Evolutionary conservation across 495 filamentous ascomycete genomes (phyloP), one percentile per base, ranked within the genome.

Genomic region (Ascobolus immersus): DNA sequence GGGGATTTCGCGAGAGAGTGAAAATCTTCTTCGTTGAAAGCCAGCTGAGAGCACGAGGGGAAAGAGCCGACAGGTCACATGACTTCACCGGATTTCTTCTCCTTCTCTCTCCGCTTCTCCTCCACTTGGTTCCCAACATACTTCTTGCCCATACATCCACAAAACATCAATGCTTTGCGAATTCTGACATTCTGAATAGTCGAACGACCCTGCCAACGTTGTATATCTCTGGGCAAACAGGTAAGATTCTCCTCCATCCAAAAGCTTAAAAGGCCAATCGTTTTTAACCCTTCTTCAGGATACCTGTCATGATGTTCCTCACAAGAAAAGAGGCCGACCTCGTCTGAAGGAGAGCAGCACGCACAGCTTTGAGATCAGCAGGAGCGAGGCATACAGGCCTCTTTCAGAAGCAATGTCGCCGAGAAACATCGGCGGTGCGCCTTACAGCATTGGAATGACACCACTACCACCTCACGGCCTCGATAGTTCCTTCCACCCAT

Each of bases 251-350:
- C 26, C 10, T 26, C 15, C n/a, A 19, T 24, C 31, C 9, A 32
- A 17, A 28, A 15, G 17, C 15, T 6, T 17, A 8, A 21, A 5
- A 21, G 10, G 36, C 34, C 48, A 33, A 44, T 31, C 22, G 18
- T 41, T 21, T 47, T 36, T 25, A 25, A 7, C 22, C n/a, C n/a
- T n/a, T 25, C 7, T 7, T n/a, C 54, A 91, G 64, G 73, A 81
- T 33, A 66, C 75, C n/a, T 94, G 84, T 43, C 61, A 80, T 33
- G 86, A 96, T 52, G 80, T 94, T 15, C 79, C 82, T 43, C 84
- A 94, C 54, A 96, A 93, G 55, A 94, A 93, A 50, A 63, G 86
- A 39, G 86, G 86, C 14, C 64, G 86, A 36, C 86, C 86, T 43
- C 73, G 86, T 33, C 60, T 96, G 45, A 74, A 84, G 48, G 81